Conservation (phyloP, 495 filamentous ascomycete genomes). For the Aspergillus conjunctus region DNA sequence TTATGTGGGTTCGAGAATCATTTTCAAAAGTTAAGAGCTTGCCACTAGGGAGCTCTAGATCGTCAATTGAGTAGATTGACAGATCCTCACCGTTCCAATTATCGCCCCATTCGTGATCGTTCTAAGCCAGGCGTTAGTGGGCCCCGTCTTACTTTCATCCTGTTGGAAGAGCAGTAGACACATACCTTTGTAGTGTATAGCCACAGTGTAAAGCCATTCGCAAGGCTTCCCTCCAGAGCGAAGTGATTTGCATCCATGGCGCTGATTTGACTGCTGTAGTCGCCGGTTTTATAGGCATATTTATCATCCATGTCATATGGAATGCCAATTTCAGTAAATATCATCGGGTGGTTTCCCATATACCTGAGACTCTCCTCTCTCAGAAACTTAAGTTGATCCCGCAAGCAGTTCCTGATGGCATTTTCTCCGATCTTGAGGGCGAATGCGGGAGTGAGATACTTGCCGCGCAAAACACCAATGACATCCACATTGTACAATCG, state of each 20-base stretch:
- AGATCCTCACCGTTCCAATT: constrained; percentile 98
- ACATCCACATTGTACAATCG: constrained; percentile 96
- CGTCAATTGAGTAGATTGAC: constrained; percentile 83
- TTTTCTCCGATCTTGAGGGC: constrained; percentile 92
- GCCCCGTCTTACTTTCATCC: not conserved
- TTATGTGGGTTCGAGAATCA: constrained; percentile 41
- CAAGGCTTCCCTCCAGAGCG: constrained; percentile 76
- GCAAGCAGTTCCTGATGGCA: constrained; percentile 92
- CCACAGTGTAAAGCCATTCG: constrained; percentile 89
- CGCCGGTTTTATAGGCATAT: constrained; percentile 91
- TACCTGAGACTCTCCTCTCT: constrained; percentile 85
- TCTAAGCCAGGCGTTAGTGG: constrained; percentile 46
- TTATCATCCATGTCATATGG: constrained; percentile 99
- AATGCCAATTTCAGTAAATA: constrained; percentile 95
- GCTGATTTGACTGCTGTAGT: constrained; percentile 88
- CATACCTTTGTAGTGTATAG: constrained; percentile 73
- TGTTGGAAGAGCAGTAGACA: constrained; percentile 13
- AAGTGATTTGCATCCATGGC: constrained; percentile 98
- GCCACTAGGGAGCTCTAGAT: constrained; percentile 62
- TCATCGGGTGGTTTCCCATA: constrained; percentile 85
- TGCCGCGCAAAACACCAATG: constrained; percentile 84
- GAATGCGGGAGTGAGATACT: constrained; percentile 83
- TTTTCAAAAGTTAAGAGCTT: constrained; percentile 21
- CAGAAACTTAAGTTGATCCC: constrained; percentile 87
- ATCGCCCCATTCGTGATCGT: constrained; percentile 88